A percentile compares a stretch with the other conserved stretches of the same genome.
Evolutionary conservation across 2,329 filamentous ascomycete species (phyloP).

Genomic region (Penicillium thymicola): DNA sequence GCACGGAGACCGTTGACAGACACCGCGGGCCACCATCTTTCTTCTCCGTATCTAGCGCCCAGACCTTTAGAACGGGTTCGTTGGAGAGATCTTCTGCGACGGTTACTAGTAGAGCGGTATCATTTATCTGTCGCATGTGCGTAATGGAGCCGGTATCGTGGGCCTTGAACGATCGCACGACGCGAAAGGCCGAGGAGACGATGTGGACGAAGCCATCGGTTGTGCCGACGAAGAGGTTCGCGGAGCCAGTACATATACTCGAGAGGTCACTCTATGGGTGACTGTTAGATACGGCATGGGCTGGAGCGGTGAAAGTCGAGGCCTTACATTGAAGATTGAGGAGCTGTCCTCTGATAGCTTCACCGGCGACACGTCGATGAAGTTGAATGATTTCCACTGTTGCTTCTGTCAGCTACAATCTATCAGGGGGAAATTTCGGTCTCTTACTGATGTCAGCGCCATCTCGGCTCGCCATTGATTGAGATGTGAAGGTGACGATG

Average conservation of each 20-base stretch:
- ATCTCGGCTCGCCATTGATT: constrained; percentile 39
- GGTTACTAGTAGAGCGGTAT: constrained; percentile 81
- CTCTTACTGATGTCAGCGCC: constrained; percentile 44
- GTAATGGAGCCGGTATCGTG: constrained; percentile 74
- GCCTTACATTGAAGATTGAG: constrained; percentile 72
- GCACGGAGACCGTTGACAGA: constrained; percentile 77
- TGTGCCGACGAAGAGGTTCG: constrained; percentile 84
- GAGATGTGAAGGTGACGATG: constrained; percentile 19
- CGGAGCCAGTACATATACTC: constrained; percentile 79
- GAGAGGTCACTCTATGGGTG: constrained; percentile 64
- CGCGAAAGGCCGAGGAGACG: constrained; percentile 81
- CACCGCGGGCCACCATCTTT: constrained; percentile 88
- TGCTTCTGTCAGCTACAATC: neutral
- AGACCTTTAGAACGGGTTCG: constrained; percentile 92
- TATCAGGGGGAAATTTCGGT: neutral
- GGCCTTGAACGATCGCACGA: constrained; percentile 80
- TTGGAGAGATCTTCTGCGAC: constrained; percentile 76
- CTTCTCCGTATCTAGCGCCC: constrained; percentile 93
- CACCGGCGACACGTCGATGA: constrained; percentile 92
- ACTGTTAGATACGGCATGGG: neutral
- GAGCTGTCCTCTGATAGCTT: constrained; percentile 74
- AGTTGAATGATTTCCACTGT: constrained; percentile 99
- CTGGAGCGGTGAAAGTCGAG: neutral
- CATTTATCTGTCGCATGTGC: constrained; percentile 87
- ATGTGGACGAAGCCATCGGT: constrained; percentile 84